A percentile compares a stretch with the other conserved stretches of the same genome.
These are phyloP conservation scores for Trichoderma sp. DNA, from an alignment of 2,329 filamentous ascomycete species.

Conservation along the genomic window DNA sequence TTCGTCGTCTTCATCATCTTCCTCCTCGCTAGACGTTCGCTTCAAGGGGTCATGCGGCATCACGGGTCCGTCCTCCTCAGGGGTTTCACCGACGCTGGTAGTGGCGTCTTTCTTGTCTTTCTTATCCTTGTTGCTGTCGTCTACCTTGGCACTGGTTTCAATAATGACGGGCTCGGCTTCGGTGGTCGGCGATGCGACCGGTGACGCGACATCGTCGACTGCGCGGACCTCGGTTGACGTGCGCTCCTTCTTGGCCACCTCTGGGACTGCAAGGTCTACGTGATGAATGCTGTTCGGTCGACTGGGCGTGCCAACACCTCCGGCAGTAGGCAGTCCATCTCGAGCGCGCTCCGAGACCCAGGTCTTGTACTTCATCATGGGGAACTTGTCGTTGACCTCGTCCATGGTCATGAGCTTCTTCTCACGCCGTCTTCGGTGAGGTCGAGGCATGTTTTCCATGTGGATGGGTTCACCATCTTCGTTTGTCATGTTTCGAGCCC, in stretches of 20 bases:
- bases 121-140: constrained; percentile 28
- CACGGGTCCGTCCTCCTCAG: constrained; percentile 31
- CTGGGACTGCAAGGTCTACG: constrained; percentile 59
- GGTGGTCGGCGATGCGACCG: constrained; percentile 30
- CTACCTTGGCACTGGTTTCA: constrained; percentile 24
- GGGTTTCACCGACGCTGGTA: neutral
- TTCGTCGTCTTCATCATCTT: constrained; percentile 59
- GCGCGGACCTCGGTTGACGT: constrained; percentile 49
- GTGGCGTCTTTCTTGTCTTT: constrained; percentile 16
- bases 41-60: constrained; percentile 41
- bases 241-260: constrained; percentile 50
- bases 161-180: constrained; percentile 31
- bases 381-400: constrained; percentile 97
- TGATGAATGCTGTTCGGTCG: constrained; percentile 74
- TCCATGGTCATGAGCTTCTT: constrained; percentile 99
- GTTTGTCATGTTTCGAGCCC: constrained; percentile 70
- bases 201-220: constrained; percentile 28
- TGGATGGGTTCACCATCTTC: constrained; percentile 89
- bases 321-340: constrained; percentile 80
- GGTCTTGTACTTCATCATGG: constrained; percentile 92
- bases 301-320: constrained; percentile 79
- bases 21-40: constrained; percentile 48
- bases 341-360: constrained; percentile 86
- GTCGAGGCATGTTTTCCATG: constrained; percentile 79
- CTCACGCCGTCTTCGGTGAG: constrained; percentile 84